These are phyloP conservation scores for Plasmodium vivax DNA, from an alignment of 169 alveolate species.

Conservation along the genomic window DNA sequence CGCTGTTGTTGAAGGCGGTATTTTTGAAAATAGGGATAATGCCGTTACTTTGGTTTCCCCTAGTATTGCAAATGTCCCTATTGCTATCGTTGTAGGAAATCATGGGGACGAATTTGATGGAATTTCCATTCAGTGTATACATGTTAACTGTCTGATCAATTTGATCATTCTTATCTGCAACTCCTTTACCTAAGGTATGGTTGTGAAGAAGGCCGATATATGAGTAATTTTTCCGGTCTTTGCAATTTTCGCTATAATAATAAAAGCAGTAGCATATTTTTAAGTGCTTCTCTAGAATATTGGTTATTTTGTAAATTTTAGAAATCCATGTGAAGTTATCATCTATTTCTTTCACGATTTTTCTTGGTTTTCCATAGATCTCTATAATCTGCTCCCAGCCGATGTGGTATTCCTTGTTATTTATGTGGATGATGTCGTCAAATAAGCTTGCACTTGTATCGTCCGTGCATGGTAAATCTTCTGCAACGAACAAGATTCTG, in stretches of 20 bases:
- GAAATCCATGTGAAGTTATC: slow-evolving; percentile 51
- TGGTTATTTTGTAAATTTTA: slow-evolving; percentile 40
- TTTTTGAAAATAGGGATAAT: slow-evolving; percentile 32
- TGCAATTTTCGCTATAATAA: slow-evolving; percentile 26
- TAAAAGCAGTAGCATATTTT: slow-evolving; percentile 69
- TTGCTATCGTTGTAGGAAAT: slow-evolving; percentile 15
- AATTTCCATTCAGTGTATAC: slow-evolving; percentile 16
- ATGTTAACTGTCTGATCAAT: slow-evolving; percentile 19
- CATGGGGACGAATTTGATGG: slow-evolving; percentile 56
- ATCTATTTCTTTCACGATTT: slow-evolving; percentile 39
- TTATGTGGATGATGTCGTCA: slow-evolving; percentile 8
- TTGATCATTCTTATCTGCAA: neutral
- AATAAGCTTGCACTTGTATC: slow-evolving; percentile 6
- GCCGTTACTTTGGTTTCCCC: neutral
- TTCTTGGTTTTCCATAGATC: slow-evolving; percentile 55
- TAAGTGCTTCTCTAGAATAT: slow-evolving; percentile 3
- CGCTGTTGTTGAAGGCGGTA: neutral
- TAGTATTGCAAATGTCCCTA: slow-evolving; percentile 36
- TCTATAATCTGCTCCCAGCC: slow-evolving; percentile 46
- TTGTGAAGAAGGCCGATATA: slow-evolving; percentile 46
- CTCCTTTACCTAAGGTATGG: neutral
- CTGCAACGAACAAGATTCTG: slow-evolving; percentile 43
- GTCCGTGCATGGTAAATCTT: slow-evolving; percentile 1
- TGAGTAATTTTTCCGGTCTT: slow-evolving; percentile 14
- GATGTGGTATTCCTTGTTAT: slow-evolving; percentile 1